Percentiles rank a stretch among this genome's conserved stretches.
Conservation (phyloP, 306 rosid genomes). For the Vigna reflexopilosa region DNA sequence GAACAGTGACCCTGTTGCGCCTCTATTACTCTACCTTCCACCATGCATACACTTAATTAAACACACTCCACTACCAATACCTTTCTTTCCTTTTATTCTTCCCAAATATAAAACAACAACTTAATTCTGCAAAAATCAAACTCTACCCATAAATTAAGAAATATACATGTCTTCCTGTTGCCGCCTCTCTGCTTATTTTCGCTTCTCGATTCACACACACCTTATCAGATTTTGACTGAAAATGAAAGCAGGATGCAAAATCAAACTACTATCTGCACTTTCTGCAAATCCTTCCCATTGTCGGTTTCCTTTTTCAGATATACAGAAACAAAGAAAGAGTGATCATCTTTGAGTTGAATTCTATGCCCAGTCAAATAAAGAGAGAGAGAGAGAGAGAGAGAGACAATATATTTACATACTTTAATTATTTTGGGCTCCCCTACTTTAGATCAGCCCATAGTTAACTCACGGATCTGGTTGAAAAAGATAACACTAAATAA, state of each 20-base stretch:
- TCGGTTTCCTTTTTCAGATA: conserved; percentile 40
- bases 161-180: conserved; percentile 2
- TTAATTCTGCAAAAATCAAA: background rate
- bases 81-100: conserved; percentile 14
- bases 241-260: conserved; percentile 21
- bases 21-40: conserved; percentile 18
- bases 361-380: conserved; percentile 17
- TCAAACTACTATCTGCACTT: conserved; percentile 1
- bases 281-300: conserved; percentile 16
- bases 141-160: background rate
- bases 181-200: conserved; percentile 27
- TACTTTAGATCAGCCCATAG: background rate
- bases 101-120: background rate
- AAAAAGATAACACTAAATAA: conserved; percentile 6
- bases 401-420: background rate
- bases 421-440: conserved; percentile 27
- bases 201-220: conserved; percentile 40
- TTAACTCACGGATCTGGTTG: background rate
- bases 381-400: background rate
- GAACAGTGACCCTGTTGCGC: conserved; percentile 12
- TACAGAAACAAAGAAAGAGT: conserved; percentile 37
- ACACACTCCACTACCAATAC: background rate
- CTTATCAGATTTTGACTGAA: conserved; percentile 21
- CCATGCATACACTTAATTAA: conserved; percentile 37
- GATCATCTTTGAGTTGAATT: conserved; percentile 54